Conservation (phyloP, 2,329 filamentous ascomycete species). For the Aplosporella prunicola region DNA sequence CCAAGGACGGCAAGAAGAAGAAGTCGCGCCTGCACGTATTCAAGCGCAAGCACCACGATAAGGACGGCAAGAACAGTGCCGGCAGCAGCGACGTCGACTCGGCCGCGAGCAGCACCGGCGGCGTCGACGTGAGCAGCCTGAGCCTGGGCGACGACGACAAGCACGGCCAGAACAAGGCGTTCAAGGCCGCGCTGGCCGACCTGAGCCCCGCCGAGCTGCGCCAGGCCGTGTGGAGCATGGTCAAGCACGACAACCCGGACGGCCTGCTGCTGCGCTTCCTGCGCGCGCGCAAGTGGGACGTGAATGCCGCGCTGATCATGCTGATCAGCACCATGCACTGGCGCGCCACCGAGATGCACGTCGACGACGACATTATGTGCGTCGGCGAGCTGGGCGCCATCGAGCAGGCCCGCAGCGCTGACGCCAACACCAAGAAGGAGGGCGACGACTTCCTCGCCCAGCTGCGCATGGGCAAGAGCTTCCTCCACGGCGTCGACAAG, state of each 20-base stretch:
- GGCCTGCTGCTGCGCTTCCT: slow-evolving; percentile 52
- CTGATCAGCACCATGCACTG: slow-evolving; percentile 89
- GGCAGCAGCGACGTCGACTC: slow-evolving; percentile 14
- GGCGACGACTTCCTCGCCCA: slow-evolving; percentile 74
- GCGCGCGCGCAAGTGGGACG: slow-evolving; percentile 60
- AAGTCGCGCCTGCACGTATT: slow-evolving; percentile 62
- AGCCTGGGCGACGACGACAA: slow-evolving; percentile 65
- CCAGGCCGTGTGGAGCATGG: slow-evolving; percentile 80
- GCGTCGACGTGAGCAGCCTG: slow-evolving; percentile 29
- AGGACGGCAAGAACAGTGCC: slow-evolving; percentile 31
- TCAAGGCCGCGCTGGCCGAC: slow-evolving; percentile 68
- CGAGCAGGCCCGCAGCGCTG: slow-evolving; percentile 48
- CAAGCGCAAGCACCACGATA: slow-evolving; percentile 38
- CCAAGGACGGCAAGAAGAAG: slow-evolving; percentile 45
- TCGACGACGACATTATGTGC: slow-evolving; percentile 71
- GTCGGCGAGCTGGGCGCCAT: slow-evolving; percentile 45
- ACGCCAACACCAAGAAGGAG: slow-evolving; percentile 55
- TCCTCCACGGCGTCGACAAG: slow-evolving; percentile 79
- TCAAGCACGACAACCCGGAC: slow-evolving; percentile 92
- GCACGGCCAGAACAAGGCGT: slow-evolving; percentile 81
- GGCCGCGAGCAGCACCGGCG: slow-evolving; percentile 17
- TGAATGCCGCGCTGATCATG: slow-evolving; percentile 89
- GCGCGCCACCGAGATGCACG: slow-evolving; percentile 72
- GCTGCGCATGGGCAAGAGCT: slow-evolving; percentile 84
- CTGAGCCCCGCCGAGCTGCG: slow-evolving; percentile 71